Evolutionary conservation across 768 basidiomycete species (phyloP), one percentile per base, ranked within the genome.

Genomic region (Boletales sp.): DNA sequence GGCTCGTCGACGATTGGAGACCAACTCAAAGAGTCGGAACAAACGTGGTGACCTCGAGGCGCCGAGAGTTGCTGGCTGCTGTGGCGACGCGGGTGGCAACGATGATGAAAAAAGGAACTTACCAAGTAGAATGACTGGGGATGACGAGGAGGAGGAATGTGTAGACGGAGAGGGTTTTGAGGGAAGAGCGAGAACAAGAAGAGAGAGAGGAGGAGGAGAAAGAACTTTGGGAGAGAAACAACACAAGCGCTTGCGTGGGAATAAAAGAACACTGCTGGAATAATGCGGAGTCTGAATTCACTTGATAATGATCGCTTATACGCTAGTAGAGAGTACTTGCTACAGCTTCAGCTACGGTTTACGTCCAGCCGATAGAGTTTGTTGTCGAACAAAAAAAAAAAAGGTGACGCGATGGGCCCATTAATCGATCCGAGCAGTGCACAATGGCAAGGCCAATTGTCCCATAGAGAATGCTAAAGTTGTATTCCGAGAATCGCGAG

Each of bases 351-450:
- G 24, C 24, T 27, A 27, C 24, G 24, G 24, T 27, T 6, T 6
- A 27, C 24, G 7, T 27, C 24, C 24, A 5, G 24, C 24, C 24
- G 24, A 27, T 27, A 6, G 24, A 5, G 24, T 7, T 27, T 27
- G 24, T 7, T 27, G 24, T 27, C 24, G 5, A 27, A 27, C 24
- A 27, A 27, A 27, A 27, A 27, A 27, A 27, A 27, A 7, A 27
- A 27, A 27, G 5, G 24, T 27, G 24, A 27, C 24, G 2, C 5
- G 6, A 27, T 95, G 56, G 89, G 90, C 18, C 90, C 93, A 21
- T 74, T 94, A 49, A 79, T 95, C 59, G 81, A 84, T 54, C 87
- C 93, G 35, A 91, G 93, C 60, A 87, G 87, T 85, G 44, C 31
- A 72, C 37, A 8, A 21, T n/a, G 43, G 44, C 12, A 8, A 15